A percentile compares a stretch with the other conserved stretches of the same genome.
Evolutionary conservation across 768 basidiomycete species (phyloP).

Genomic region (Infundibulicybe gibba): DNA sequence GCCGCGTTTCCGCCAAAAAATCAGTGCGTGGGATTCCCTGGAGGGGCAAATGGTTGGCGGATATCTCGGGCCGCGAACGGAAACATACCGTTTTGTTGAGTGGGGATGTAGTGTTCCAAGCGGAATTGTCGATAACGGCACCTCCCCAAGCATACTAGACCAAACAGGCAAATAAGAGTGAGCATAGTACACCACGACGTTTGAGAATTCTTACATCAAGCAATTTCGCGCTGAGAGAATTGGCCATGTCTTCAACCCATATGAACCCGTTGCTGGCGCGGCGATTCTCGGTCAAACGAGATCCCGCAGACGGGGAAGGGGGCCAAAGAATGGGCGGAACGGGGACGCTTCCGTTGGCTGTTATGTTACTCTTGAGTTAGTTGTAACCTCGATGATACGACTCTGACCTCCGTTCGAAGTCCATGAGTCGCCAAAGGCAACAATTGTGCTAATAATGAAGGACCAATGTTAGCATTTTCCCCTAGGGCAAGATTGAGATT

Average conservation of each 20-base stretch:
- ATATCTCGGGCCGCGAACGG: neutral
- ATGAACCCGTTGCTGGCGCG: slow-evolving; percentile 27
- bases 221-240: slow-evolving; percentile 23
- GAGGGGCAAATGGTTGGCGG: neutral
- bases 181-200: neutral
- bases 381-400: neutral
- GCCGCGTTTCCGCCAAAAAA: slow-evolving; percentile 20
- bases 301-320: slow-evolving; percentile 26
- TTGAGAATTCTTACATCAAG: slow-evolving; percentile 15
- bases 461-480: too few species aligned
- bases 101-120: slow-evolving; percentile 26
- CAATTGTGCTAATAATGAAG: slow-evolving; percentile 15
- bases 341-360: slow-evolving; percentile 27
- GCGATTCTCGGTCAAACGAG: slow-evolving; percentile 19
- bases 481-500: neutral
- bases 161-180: neutral
- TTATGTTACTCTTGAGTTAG: neutral
- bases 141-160: slow-evolving; percentile 29
- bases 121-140: slow-evolving; percentile 27
- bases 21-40: slow-evolving; percentile 20
- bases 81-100: slow-evolving; percentile 15
- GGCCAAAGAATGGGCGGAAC: slow-evolving; percentile 26
- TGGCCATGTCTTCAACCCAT: slow-evolving; percentile 26
- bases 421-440: slow-evolving; percentile 28
- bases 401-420: slow-evolving; percentile 22